phyloP scores from a whole-genome alignment of 2,329 filamentous ascomycete species.

The Podosphaera xanthii region DNA sequence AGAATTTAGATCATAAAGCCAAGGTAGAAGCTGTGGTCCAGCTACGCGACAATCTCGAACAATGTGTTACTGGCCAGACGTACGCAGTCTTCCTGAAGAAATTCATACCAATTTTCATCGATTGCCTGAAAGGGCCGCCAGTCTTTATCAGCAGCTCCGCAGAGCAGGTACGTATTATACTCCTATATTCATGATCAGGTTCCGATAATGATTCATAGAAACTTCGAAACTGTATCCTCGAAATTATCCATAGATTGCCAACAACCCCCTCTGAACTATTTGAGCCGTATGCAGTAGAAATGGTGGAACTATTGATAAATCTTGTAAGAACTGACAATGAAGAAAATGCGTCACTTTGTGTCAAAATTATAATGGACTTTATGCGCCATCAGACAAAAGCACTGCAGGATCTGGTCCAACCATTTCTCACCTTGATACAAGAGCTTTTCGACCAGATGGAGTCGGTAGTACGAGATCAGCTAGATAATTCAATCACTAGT shows the following conservation, averaged over 20 bases:
- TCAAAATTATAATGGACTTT: constrained; percentile 95
- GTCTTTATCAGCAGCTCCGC: constrained; percentile 77
- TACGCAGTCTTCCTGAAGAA: constrained; percentile 69
- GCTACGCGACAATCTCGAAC: constrained; percentile 76
- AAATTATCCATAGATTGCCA: constrained; percentile 74
- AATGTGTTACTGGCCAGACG: constrained; percentile 55
- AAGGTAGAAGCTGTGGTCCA: constrained; percentile 68
- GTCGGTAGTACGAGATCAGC: constrained; percentile 79
- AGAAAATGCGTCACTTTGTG: constrained; percentile 92
- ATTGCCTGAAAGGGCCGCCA: constrained; percentile 62
- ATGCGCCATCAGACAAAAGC: constrained; percentile 80
- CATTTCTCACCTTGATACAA: constrained; percentile 76
- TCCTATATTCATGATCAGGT: background rate
- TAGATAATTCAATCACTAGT: constrained; percentile 50
- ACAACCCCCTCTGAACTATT: constrained; percentile 56
- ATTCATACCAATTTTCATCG: constrained; percentile 74
- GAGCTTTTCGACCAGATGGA: constrained; percentile 94
- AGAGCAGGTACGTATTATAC: constrained; percentile 47
- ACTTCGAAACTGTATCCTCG: constrained; percentile 78
- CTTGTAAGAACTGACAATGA: constrained; percentile 86
- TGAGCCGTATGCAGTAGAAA: constrained; percentile 69
- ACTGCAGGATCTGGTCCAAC: constrained; percentile 60
- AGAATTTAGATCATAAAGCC: constrained; percentile 44
- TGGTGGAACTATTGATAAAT: constrained; percentile 75
- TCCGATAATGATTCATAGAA: constrained; percentile 27